Evolutionary conservation across 257 asterid genomes (phyloP).

Genomic region (Scutellaria baicalensis): DNA sequence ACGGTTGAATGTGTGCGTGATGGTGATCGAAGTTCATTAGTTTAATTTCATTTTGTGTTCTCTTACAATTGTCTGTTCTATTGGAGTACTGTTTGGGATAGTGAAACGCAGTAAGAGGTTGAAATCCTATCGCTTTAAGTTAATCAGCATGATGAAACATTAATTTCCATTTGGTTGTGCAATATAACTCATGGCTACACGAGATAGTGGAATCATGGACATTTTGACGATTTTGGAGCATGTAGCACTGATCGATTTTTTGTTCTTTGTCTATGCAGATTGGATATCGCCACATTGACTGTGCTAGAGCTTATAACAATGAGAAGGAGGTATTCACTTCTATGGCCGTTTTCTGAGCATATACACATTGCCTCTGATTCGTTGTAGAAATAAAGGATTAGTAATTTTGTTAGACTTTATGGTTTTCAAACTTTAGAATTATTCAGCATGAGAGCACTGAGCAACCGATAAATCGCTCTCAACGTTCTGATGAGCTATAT

Average conservation of each 20-base stretch:
- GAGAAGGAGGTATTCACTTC: slow-evolving; percentile 31
- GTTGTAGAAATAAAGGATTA: not conserved
- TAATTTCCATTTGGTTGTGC: not conserved
- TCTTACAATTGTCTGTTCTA: not conserved
- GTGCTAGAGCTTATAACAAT: slow-evolving; percentile 27
- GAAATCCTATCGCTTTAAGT: not conserved
- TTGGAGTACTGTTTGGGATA: not conserved
- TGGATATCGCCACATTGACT: slow-evolving; percentile 38
- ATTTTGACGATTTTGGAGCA: not conserved
- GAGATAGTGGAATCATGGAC: not conserved
- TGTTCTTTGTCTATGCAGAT: slow-evolving; percentile 13
- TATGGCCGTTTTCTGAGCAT: not conserved
- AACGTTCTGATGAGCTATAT: not conserved
- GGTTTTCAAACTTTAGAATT: not conserved
- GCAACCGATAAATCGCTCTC: not conserved
- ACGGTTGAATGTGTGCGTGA: not conserved
- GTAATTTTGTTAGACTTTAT: not conserved
- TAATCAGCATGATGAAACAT: not conserved
- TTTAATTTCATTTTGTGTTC: not conserved
- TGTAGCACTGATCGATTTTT: not conserved
- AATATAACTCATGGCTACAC: not conserved
- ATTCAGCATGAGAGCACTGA: not conserved
- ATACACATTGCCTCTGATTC: not conserved
- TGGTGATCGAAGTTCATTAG: not conserved
- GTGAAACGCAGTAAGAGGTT: not conserved